Percentiles rank a stretch among this genome's conserved stretches.
Evolutionary conservation across 2,329 filamentous ascomycete species (phyloP).

Genomic region (Epichloe typhina): DNA sequence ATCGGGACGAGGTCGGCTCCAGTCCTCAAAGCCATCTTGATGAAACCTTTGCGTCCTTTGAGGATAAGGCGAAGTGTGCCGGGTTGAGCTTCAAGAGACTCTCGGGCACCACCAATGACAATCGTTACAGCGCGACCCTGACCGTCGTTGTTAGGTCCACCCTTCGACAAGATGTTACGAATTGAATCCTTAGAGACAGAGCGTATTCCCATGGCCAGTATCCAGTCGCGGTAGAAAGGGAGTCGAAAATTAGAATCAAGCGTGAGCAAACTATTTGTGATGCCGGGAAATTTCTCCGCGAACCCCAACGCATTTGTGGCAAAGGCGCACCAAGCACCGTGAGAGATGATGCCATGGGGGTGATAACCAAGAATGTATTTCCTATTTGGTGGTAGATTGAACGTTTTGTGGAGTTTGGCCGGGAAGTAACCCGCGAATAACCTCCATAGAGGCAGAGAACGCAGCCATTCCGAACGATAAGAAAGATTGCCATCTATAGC

Average conservation of each 20-base stretch:
- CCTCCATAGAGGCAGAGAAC: slow-evolving; percentile 66
- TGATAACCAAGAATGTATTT: slow-evolving; percentile 98
- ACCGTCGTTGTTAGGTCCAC: slow-evolving; percentile 64
- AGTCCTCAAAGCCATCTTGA: slow-evolving; percentile 82
- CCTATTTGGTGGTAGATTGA: slow-evolving; percentile 61
- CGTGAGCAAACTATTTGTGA: slow-evolving; percentile 85
- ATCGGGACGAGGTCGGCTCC: slow-evolving; percentile 93
- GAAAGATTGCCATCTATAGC: slow-evolving; percentile 62
- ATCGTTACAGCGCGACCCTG: slow-evolving; percentile 96
- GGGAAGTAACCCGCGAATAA: slow-evolving; percentile 91
- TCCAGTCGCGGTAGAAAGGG: slow-evolving; percentile 87
- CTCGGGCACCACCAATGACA: slow-evolving; percentile 81
- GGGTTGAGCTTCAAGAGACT: slow-evolving; percentile 80
- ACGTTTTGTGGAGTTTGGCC: slow-evolving; percentile 72
- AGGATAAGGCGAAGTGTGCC: slow-evolving; percentile 66
- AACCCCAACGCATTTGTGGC: slow-evolving; percentile 84
- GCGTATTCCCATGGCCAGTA: slow-evolving; percentile 74
- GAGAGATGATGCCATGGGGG: slow-evolving; percentile 87
- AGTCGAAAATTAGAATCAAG: slow-evolving; percentile 94
- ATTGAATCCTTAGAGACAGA: slow-evolving; percentile 89
- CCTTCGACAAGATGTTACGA: slow-evolving; percentile 71
- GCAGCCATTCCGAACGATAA: slow-evolving; percentile 61
- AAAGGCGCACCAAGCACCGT: slow-evolving; percentile 89
- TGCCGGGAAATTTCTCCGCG: slow-evolving; percentile 76
- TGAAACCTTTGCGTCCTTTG: slow-evolving; percentile 75